Evolutionary conservation across 2,329 filamentous ascomycete species (phyloP).

Genomic region (Apiospora rasikravindrae): DNA sequence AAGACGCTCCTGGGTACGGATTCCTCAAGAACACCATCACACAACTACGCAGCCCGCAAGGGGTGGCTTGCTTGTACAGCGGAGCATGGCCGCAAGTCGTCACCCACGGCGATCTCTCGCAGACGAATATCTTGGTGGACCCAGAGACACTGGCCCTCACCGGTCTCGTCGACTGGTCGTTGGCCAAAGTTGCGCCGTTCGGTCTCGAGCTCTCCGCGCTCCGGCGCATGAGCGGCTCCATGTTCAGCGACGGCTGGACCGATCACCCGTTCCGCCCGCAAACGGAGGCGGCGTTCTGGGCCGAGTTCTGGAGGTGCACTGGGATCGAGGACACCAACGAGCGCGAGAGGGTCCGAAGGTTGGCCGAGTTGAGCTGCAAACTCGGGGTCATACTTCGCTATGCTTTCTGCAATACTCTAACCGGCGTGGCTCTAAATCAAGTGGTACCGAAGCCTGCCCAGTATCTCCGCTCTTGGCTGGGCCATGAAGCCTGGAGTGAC

Average conservation of each 20-base stretch:
- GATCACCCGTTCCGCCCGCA: conserved; percentile 33
- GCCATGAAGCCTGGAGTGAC: not conserved
- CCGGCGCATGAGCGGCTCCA: conserved; percentile 34
- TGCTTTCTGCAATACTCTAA: conserved; percentile 33
- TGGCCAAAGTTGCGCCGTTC: conserved; percentile 32
- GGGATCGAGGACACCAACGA: conserved; percentile 28
- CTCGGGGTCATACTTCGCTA: conserved; percentile 36
- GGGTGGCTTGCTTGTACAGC: conserved; percentile 33
- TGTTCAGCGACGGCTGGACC: conserved; percentile 34
- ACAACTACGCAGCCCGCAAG: not conserved
- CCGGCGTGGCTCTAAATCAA: conserved; percentile 25
- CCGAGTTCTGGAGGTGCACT: conserved; percentile 35
- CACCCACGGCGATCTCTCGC: conserved; percentile 37
- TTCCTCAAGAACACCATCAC: not conserved
- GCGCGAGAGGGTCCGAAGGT: conserved; percentile 28
- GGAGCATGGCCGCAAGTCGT: conserved; percentile 37
- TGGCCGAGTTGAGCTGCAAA: conserved; percentile 25
- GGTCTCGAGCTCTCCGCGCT: conserved; percentile 29
- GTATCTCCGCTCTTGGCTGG: not conserved
- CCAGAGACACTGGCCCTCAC: conserved; percentile 32
- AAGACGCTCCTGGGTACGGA: not conserved
- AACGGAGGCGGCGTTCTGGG: conserved; percentile 34
- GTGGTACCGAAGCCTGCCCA: not conserved
- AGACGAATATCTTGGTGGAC: conserved; percentile 38
- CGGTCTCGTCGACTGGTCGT: conserved; percentile 39